Evolutionary conservation across 129 eudicot genomes (phyloP), one percentile per base, ranked within the genome.

Genomic region (Flaveria ramosissima): DNA sequence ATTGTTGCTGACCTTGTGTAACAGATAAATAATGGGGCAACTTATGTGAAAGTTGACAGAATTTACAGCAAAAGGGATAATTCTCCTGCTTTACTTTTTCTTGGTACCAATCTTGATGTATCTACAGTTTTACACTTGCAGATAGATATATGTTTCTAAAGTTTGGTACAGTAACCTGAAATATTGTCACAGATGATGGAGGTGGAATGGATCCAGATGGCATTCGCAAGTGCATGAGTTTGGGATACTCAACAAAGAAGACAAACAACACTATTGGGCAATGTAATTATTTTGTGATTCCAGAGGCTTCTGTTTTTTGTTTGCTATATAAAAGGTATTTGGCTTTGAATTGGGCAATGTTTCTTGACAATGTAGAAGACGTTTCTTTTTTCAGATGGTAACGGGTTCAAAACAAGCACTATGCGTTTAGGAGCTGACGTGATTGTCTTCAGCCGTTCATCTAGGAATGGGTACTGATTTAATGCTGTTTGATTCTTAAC

Each of bases 361-460:
- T 5, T 70, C 36, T 71, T 41, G 69, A 16, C 62, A 48, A 67
- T 36, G 36, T 23, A 23, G 16, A 66, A 64, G 51, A 10, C 15
- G 19, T 27, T 20, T 6, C 24, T 32, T 42, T 63, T 73, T 30
- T 60, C 88, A 92, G 98, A 92, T 88, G 98, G 98, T 24, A 92
- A 92, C 80, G 98, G 98, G 51, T 92, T 92, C 85, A 92, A 92
- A 84, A 92, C 98, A 70, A 92, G 98, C 70, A 92, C 98, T 71
- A 92, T 92, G 98, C 88, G 98, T 7, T 77, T 92, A 69, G 98
- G 98, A 56, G 98, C 98, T 12, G 96, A 92, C 83, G 98, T 90
- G 77, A 90, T 92, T 59, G 96, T 92, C 72, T 90, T 92, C 71
- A 92, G 92, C 51, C 92, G 98, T 83, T 75, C 98, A 75, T 52